Base-by-base conservation (phyloP, 805 yeast species). In the Yamadazyma sp. region DNA sequence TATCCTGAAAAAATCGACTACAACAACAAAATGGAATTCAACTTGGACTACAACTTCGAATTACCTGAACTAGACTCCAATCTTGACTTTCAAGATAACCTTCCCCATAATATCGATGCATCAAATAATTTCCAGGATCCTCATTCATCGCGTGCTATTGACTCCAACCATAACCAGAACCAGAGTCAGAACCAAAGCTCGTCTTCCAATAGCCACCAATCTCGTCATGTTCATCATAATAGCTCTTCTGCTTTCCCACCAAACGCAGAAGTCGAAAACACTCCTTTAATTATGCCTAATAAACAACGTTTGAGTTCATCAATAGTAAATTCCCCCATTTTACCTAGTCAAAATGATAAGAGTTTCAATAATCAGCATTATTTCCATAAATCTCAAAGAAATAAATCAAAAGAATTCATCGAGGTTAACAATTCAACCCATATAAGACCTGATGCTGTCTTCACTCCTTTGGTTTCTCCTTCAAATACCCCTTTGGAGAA, bases 391-490 rank as follows among this genome's bases (percentile, higher is more conserved):
- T 15, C 33, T 6, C 60, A 57, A 22, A 42, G 43, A 13, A 39
- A 36, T 33, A 36, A 42, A 28, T 33, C 36, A 7, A 41, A 44
- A 18, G 45, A 43, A 23, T 24, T 38, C 10, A 33, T 38, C 18
- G 46, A 49, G 15, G 7, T 24, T 5, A 29, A 29, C 24, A 55
- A 39, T 20, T 47, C 42, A 32, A 44, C 52, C 5, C 65, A 62
- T 36, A 67, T 76, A 2, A 58, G 78, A 28, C 78, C 82, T 1
- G 81, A 76, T 40, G 76, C 75, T 32, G 75, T 75, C 4, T 84
- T 81, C 57, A 84, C 93, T 1, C 93, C 94, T 0, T 65, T 84
- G 41, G 75, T 81, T 1, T 81, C 89, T 2, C 94, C 94, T 0
- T 80, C 84, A 7, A 82, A 78, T 11, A 76, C 87, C 3, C 87